Evolutionary conservation across 805 yeast species (phyloP), one percentile per base, ranked within the genome.

Genomic region (Cyberlindnera bimundalis): DNA sequence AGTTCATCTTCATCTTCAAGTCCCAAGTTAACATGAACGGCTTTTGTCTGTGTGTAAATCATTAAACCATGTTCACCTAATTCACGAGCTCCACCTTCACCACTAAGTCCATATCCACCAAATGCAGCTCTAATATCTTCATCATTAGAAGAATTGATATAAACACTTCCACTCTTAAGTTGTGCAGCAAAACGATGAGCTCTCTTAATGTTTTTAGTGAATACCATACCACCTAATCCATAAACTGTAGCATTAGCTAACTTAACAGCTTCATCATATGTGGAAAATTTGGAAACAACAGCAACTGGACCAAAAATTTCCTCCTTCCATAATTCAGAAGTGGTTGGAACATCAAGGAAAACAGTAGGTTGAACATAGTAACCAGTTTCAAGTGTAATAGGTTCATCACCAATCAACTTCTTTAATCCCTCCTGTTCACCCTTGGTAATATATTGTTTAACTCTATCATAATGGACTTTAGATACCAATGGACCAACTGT

Each of bases 221-320:
- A 87, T 10, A 87, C 76, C 58, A 90, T 82, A 5, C 90, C 86
- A 9, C 90, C 95, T 42, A 87, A 74, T 6, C 96, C 96, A 58
- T 85, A 87, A 38, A 71, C 72, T 10, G 88, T 73, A 52, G 75
- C 76, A 61, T 87, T 87, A 51, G 95, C 95, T 45, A 70, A 71
- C 46, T 61, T 66, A 20, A 87, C 48, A 5, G 78, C 95, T 48
- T 86, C 90, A 36, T 77, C 82, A 49, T 79, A 83, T 23, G 79
- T 67, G 27, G 66, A 58, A 65, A 87, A 87, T 61, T 75, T 77
- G 42, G 81, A 76, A 26, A 83, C 69, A 7, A 79, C 70, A 19
- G 81, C 87, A 25, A 87, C 96, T 13, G 96, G 96, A 15, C 96
- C 96, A 61, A 87, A 87, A 43, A 87, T 85, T 64, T 87, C 96